Conservation (phyloP, 2,329 filamentous ascomycete species). For the Fulvia fulva region DNA sequence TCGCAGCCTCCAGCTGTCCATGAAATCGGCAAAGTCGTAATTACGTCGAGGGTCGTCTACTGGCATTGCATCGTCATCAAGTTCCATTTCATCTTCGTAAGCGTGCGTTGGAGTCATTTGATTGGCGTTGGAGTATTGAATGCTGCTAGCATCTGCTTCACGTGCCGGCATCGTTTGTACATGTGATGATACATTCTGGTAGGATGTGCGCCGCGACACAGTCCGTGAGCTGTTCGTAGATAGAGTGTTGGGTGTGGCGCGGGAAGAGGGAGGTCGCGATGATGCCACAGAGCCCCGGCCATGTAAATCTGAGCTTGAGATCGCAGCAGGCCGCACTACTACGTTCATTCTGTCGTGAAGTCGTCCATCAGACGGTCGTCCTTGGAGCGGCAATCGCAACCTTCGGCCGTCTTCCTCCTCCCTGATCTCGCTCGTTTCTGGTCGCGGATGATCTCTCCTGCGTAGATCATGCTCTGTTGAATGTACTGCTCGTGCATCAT, state of each 20-base stretch:
- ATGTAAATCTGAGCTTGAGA: background rate
- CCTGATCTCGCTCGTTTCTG: conserved; percentile 18
- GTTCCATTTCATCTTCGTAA: conserved; percentile 9
- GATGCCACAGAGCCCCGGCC: background rate
- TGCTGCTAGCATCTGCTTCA: background rate
- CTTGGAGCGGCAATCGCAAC: conserved; percentile 22
- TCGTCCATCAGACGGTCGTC: conserved; percentile 14
- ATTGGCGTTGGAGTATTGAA: background rate
- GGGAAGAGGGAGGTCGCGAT: background rate
- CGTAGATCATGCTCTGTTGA: background rate
- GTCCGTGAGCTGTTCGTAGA: background rate
- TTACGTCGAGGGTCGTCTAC: conserved; percentile 28
- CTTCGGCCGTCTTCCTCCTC: conserved; percentile 25
- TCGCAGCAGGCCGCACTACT: background rate
- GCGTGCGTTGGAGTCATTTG: background rate
- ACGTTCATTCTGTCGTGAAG: conserved; percentile 4
- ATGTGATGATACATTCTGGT: background rate
- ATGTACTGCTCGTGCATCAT: background rate
- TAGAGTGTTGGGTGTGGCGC: background rate
- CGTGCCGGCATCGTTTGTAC: background rate
- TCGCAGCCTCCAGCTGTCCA: conserved; percentile 29
- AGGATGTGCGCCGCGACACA: background rate
- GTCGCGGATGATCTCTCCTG: conserved; percentile 15
- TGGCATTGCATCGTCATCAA: conserved; percentile 24
- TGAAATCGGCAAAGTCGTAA: conserved; percentile 31